These are phyloP conservation scores for Sarcomyxa edulis DNA, from an alignment of 768 basidiomycete species.

Conservation along the genomic window DNA sequence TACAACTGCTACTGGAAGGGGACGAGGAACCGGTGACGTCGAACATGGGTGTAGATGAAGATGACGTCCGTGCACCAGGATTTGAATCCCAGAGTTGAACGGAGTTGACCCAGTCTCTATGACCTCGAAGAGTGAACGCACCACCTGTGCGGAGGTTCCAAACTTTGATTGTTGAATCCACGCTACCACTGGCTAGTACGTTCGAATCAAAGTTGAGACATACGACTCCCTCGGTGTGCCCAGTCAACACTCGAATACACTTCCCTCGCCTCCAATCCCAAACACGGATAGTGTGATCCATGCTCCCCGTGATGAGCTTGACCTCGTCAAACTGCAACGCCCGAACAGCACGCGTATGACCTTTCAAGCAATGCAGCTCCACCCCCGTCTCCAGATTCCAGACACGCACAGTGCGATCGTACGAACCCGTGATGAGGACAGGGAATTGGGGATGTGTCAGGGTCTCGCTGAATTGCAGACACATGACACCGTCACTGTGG, in stretches of 20 bases:
- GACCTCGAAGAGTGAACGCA: slow-evolving; percentile 89
- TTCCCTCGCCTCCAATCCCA: slow-evolving; percentile 94
- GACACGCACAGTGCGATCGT: slow-evolving; percentile 89
- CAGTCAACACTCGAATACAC: slow-evolving; percentile 82
- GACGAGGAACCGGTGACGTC: slow-evolving; percentile 22
- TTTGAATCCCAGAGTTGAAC: slow-evolving; percentile 88
- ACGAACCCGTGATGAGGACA: slow-evolving; percentile 95
- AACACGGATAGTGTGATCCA: slow-evolving; percentile 93
- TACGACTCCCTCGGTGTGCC: slow-evolving; percentile 89
- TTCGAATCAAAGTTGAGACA: slow-evolving; percentile 89
- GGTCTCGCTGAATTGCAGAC: slow-evolving; percentile 89
- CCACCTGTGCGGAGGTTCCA: slow-evolving; percentile 92
- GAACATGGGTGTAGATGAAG: slow-evolving; percentile 26
- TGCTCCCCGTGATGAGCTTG: slow-evolving; percentile 92
- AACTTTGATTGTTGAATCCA: slow-evolving; percentile 91
- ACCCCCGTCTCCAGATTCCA: slow-evolving; percentile 96
- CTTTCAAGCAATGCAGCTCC: slow-evolving; percentile 76
- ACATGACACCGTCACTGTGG: slow-evolving; percentile 96
- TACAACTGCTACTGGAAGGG: slow-evolving; percentile 12
- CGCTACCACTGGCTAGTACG: slow-evolving; percentile 88
- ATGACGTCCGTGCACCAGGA: slow-evolving; percentile 22
- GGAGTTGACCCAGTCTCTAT: slow-evolving; percentile 93
- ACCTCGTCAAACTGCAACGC: slow-evolving; percentile 94
- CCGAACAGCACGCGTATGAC: slow-evolving; percentile 89
- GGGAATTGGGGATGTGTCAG: slow-evolving; percentile 82